A percentile compares a stretch with the other conserved stretches of the same genome.
Evolutionary conservation across 2,329 filamentous ascomycete species (phyloP).

Genomic region (Pestalotiopsis sp.): DNA sequence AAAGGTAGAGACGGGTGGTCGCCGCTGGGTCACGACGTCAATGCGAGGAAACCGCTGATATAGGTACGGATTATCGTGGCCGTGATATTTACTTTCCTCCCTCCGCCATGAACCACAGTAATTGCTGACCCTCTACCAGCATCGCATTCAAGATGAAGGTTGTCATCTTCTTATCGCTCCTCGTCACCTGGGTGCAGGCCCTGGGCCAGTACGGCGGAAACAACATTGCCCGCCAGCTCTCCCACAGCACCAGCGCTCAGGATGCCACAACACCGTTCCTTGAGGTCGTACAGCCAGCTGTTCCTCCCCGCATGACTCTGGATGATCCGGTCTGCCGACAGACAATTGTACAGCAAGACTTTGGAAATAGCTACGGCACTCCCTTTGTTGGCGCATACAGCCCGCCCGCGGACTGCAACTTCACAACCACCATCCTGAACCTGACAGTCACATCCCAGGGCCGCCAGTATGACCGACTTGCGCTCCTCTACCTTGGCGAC

Average conservation of each 20-base stretch:
- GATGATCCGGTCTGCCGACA: conserved; percentile 23
- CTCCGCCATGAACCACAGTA: not conserved
- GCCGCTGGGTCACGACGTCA: not conserved
- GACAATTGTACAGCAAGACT: conserved; percentile 25
- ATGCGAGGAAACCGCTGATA: not conserved
- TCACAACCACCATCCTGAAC: conserved; percentile 49
- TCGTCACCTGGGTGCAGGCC: not conserved
- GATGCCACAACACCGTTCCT: conserved; percentile 4
- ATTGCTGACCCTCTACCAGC: not conserved
- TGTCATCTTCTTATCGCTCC: not conserved
- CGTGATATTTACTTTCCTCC: not conserved
- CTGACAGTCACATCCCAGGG: conserved; percentile 62
- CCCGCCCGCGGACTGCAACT: conserved; percentile 27
- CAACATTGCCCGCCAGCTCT: not conserved
- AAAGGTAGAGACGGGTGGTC: not conserved
- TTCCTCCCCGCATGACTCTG: conserved; percentile 25
- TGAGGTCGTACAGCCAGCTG: conserved; percentile 30
- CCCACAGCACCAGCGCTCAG: not conserved
- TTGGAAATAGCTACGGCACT: conserved; percentile 29
- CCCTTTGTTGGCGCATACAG: conserved; percentile 29
- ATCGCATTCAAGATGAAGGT: not conserved
- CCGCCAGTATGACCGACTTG: conserved; percentile 64
- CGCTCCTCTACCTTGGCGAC: conserved; percentile 62
- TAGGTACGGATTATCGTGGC: not conserved
- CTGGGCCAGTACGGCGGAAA: not conserved